Evolutionary conservation across 768 basidiomycete species (phyloP), one percentile per base, ranked within the genome.

Genomic region (Boletus bicolor): DNA sequence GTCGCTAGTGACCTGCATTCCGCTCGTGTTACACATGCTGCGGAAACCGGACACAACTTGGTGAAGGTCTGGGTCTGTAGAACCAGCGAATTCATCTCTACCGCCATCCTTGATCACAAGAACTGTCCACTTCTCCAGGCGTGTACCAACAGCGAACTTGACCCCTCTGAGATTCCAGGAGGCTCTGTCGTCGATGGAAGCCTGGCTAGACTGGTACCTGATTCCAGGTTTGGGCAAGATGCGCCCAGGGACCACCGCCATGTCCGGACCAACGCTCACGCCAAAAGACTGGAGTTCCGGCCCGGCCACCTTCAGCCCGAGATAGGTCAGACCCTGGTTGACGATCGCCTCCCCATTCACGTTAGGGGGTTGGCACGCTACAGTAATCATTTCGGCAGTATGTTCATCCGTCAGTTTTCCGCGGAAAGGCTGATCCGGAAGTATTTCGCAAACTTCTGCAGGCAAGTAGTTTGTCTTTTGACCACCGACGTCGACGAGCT

Each of bases 81-180:
- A 56, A 10, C 76, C 79, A 1, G 42, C 35, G 59, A 91, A 91
- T 63, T 91, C 89, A 42, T 82, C 81, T n/a, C 80, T 65, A 49
- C 76, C 77, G 12, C 78, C 75, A 59, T 91, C 89, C 54, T 76
- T 72, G 59, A 93, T 82, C 42, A 90, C 72, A 14, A 93, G 72
- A 11, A 91, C 85, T 1, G 77, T 80, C 87, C 89, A 91, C 24
- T 80, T 81, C 24, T 74, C 73, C 47, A 93, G 68, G 14, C 62
- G 70, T 7, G 76, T 82, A 10, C 87, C 87, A 26, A 66, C 70
- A 3, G 81, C 72, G 63, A 92, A 92, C 60, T 79, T 82, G 78
- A 72, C 77, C 43, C 78, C 76, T 45, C 80, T 71, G 46, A 83
- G 64, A 56, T 83, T 82, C 81, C 81, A 82, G 45, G 78, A 76